A percentile compares a stretch with the other conserved stretches of the same genome.
These are phyloP conservation scores for Taphrina pruni DNA, from an alignment of 1,139 yeast genomes.

Conservation along the genomic window DNA sequence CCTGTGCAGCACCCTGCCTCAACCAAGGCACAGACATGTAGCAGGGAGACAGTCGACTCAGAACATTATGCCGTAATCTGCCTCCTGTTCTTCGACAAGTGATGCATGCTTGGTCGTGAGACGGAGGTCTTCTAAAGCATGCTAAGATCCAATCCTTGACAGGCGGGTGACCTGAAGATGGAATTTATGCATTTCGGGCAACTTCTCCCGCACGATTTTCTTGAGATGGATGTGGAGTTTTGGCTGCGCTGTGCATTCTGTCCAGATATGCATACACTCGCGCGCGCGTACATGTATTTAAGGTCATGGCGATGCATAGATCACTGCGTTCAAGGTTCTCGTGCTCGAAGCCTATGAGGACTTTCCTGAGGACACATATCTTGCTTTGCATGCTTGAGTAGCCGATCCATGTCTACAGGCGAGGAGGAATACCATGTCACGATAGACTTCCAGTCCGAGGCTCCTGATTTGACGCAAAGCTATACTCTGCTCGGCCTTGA, in stretches of 20 bases:
- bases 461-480: slow-evolving; percentile 15
- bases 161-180: too few relatives aligned
- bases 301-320: too few relatives aligned
- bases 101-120: too few relatives aligned
- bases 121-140: too few relatives aligned
- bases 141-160: too few relatives aligned
- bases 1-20: slow-evolving; percentile 6
- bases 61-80: too few relatives aligned
- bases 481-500: slow-evolving; percentile 33
- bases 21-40: slow-evolving; percentile 29
- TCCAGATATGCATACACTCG: too few relatives aligned
- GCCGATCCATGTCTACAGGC: not conserved
- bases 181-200: not conserved
- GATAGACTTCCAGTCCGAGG: slow-evolving; percentile 27
- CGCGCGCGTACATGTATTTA: too few relatives aligned
- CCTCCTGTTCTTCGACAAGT: too few relatives aligned
- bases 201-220: not conserved
- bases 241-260: too few relatives aligned
- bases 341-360: too few relatives aligned
- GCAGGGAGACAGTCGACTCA: not conserved
- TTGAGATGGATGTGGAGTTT: not conserved
- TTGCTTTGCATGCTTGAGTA: not conserved
- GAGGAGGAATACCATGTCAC: slow-evolving; percentile 27
- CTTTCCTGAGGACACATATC: not conserved
- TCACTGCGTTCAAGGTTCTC: too few relatives aligned